A percentile compares a stretch with the other conserved stretches of the same genome.
Evolutionary conservation across 1,284 basidiomycete genomes (phyloP).

Genomic region (Cutaneotrichosporon sp.): DNA sequence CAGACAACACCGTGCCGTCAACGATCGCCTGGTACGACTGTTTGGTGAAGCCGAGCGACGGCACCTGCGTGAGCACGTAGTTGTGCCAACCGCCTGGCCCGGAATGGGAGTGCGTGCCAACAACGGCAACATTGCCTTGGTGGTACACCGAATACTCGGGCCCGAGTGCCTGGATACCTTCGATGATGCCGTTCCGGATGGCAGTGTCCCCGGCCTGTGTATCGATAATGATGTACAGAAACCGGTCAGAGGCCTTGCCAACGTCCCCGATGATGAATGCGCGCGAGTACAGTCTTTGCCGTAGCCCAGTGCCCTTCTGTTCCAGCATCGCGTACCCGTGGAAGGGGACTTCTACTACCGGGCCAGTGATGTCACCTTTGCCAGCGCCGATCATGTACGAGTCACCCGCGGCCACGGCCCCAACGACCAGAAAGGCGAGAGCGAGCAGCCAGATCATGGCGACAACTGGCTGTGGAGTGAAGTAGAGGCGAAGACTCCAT

Average conservation of each 20-base stretch:
- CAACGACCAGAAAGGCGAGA: neutral
- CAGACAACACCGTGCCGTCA: constrained; percentile 1
- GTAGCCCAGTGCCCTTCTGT: constrained; percentile 11
- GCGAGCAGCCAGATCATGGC: neutral
- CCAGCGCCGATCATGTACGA: constrained; percentile 17
- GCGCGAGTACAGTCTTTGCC: constrained; percentile 14
- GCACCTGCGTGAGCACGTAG: constrained; percentile 12
- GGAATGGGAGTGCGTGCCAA: constrained; percentile 12
- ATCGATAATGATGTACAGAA: constrained; percentile 15
- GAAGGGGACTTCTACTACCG: constrained; percentile 15
- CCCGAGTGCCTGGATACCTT: neutral
- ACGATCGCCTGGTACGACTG: constrained; percentile 13
- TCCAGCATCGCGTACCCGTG: constrained; percentile 8
- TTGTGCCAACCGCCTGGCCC: constrained; percentile 18
- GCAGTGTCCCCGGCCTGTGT: constrained; percentile 9
- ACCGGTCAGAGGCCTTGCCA: neutral
- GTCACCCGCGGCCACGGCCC: constrained; percentile 6
- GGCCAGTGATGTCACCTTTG: constrained; percentile 15
- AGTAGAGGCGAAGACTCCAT: no score
- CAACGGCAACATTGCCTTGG: constrained; percentile 5
- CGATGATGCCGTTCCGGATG: constrained; percentile 10
- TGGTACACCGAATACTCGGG: constrained; percentile 4
- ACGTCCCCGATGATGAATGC: constrained; percentile 11
- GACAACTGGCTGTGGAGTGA: neutral
- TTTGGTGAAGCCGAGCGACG: constrained; percentile 9